Evolutionary conservation across 2,329 filamentous ascomycete species (phyloP).

Genomic region (Zasmidium cellare): DNA sequence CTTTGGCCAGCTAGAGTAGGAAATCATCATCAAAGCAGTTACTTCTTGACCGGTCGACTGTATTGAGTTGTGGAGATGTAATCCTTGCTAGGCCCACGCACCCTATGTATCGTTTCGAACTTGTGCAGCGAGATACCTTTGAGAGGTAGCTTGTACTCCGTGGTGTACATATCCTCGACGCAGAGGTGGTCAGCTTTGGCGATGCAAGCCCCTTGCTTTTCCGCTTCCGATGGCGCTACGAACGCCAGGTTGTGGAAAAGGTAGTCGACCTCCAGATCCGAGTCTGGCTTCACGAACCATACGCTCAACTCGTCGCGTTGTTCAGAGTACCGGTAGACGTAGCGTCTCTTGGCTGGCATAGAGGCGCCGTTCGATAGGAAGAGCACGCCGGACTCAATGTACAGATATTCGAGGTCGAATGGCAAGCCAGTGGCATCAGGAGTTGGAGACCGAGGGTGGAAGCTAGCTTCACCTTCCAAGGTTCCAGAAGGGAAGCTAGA

Average conservation of each 20-base stretch:
- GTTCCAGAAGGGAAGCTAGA: conserved; percentile 29
- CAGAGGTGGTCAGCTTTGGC: conserved; percentile 70
- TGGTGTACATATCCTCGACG: conserved; percentile 68
- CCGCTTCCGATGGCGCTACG: conserved; percentile 37
- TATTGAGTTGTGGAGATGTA: conserved; percentile 53
- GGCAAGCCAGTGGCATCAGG: conserved; percentile 16
- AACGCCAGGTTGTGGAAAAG: conserved; percentile 72
- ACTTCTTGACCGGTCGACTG: conserved; percentile 16
- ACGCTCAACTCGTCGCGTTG: conserved; percentile 61
- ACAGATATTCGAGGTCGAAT: conserved; percentile 36
- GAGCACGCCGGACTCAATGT: conserved; percentile 31
- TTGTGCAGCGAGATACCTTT: conserved; percentile 56
- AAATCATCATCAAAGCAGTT: background rate
- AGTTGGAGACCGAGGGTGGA: conserved; percentile 32
- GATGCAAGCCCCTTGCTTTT: conserved; percentile 53
- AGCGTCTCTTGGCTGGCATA: conserved; percentile 64
- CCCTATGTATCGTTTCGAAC: conserved; percentile 65
- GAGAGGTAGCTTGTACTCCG: conserved; percentile 66
- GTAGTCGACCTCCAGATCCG: conserved; percentile 64
- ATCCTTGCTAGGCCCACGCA: conserved; percentile 72
- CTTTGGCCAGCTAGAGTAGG: conserved; percentile 11
- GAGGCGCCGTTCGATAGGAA: conserved; percentile 24
- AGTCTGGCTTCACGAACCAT: conserved; percentile 69
- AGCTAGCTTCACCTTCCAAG: conserved; percentile 30
- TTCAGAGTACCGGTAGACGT: conserved; percentile 71